Base-by-base conservation (phyloP, 768 basidiomycete species). In the Lepiota venenata region DNA sequence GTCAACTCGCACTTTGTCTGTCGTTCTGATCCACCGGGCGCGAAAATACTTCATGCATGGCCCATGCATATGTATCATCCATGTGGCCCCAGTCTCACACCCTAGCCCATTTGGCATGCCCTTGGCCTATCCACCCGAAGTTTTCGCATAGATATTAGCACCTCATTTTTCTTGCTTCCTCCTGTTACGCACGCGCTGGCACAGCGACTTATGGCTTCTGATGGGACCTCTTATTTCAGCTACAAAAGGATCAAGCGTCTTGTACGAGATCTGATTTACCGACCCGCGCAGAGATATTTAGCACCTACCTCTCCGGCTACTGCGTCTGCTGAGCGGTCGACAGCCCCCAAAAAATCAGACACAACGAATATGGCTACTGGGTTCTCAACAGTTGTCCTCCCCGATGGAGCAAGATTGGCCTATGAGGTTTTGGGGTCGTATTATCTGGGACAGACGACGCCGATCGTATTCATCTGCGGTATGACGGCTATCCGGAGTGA, bases 401-500 rank as follows among this genome's bases (percentile, higher is more conserved):
- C 70, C 16, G 76, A 77, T 58, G 77, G 78, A n/a, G 72, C 77
- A 0, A 66, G 64, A 49, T 58, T 76, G 10, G 74, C 69, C 4
- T 79, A 76, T 56, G 70, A 77, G 44, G 56, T 78, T n/a, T 53
- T 74, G 12, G 77, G 77, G n/a, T 62, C 69, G 6, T 56, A 66
- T n/a, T 64, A 73, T 56, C 52, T 71, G 7, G 69, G 65, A 1
- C 59, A 40, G 6, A 56, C 55, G 3, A 56, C 62, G 14, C 78
- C 78, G 6, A 63, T 79, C 37, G 73, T 78, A 2, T 63, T 78
- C 25, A 61, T 80, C 11, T 69, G 70, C 21, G 78, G 78, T 9
- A 68, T 76, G 64, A 72, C 69, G 45, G 66, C 69, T 9, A 58
- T 71, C 6, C 64, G 71, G 39, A 58, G 64, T n/a, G 78, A 80